phyloP scores from a whole-genome alignment of 768 basidiomycete species.

The Mycena rosella region DNA sequence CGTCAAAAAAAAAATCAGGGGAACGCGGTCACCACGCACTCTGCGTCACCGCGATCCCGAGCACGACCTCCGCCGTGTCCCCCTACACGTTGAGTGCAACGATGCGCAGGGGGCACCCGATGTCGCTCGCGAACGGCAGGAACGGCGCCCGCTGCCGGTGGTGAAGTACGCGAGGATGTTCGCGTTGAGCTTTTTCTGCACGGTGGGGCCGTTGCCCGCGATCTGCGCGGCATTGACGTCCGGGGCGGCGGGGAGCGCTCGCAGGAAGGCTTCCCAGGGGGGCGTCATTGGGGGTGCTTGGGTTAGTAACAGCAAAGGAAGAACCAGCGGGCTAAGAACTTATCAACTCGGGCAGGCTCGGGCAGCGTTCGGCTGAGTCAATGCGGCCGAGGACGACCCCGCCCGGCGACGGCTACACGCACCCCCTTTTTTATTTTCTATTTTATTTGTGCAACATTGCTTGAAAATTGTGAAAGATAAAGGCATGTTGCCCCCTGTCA shows the following conservation, averaged over 20 bases:
- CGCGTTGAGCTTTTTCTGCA: slow-evolving; percentile 51
- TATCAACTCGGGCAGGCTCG: too few relatives aligned
- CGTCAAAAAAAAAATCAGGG: too few relatives aligned
- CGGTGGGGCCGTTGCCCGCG: slow-evolving; percentile 56
- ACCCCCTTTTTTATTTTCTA: too few relatives aligned
- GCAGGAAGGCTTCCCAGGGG: slow-evolving; percentile 24
- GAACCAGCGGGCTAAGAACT: too few relatives aligned
- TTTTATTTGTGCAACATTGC: too few relatives aligned
- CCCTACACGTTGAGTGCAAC: slow-evolving; percentile 17
- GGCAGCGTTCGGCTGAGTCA: too few relatives aligned
- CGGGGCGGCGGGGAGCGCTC: slow-evolving; percentile 33
- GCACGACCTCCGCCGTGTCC: slow-evolving; percentile 44
- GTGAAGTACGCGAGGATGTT: slow-evolving; percentile 54
- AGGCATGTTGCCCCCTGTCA: too few relatives aligned
- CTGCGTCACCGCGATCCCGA: slow-evolving; percentile 53
- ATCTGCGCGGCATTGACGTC: slow-evolving; percentile 48
- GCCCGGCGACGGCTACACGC: too few relatives aligned
- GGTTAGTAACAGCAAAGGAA: too few relatives aligned
- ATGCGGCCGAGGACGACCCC: too few relatives aligned
- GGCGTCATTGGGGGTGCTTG: too few relatives aligned
- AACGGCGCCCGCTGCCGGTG: slow-evolving; percentile 19
- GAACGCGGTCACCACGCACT: background rate
- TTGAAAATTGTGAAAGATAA: too few relatives aligned
- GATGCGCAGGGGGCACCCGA: background rate
- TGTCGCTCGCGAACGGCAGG: slow-evolving; percentile 3